Base-by-base conservation (phyloP, 257 asterid species). In the Capsicum rhomboideum region DNA sequence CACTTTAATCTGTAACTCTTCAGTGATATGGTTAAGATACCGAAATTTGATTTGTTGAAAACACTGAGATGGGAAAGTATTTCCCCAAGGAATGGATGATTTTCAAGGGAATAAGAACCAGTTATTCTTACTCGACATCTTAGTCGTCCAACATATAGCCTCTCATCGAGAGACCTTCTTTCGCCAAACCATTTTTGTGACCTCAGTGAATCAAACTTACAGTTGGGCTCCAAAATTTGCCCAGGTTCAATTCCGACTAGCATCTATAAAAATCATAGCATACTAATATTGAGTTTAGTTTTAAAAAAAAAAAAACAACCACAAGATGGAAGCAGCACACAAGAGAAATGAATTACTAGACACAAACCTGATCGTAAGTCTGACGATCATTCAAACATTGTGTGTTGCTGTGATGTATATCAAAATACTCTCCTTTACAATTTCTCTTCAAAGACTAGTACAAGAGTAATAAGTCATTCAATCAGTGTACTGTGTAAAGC, bases 351-450 rank as follows among this genome's bases (percentile, higher is more conserved):
- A 37, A 20, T 10, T 8, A 50, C 9, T 44, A 46, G 68, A 21
- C 34, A 31, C 84, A 46, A 23, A 64, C 88, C 86, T 86, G 37
- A 31, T 83, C 34, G 72, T 79, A 86, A 80, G 63, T 80, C 40
- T 40, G 61, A 58, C 63, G 52, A 84, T 67, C 55, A 6, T 81
- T 59, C 67, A 18, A 14, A 55, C 88, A 86, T 29, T 12, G 20
- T 18, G 72, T n/a, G 64, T 78, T 83, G 72, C 29, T 78, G 2
- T 26, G n/a, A 54, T 83, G 84, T n/a, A 79, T 40, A 42, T 83
- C 13, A 2, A 31, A 11, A 55, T 77, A 86, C 58, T 78, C 72
- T 37, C 83, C 85, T 66, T 83, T 20, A 50, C 86, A 86, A 13
- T 55, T 86, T 52, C 54, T 83, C 34, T 66, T 53, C 75, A 83